A percentile compares a stretch with the other conserved stretches of the same genome.
Conservation (phyloP, 2,329 filamentous ascomycete genomes). For the Fusarium brevicatenulatum region DNA sequence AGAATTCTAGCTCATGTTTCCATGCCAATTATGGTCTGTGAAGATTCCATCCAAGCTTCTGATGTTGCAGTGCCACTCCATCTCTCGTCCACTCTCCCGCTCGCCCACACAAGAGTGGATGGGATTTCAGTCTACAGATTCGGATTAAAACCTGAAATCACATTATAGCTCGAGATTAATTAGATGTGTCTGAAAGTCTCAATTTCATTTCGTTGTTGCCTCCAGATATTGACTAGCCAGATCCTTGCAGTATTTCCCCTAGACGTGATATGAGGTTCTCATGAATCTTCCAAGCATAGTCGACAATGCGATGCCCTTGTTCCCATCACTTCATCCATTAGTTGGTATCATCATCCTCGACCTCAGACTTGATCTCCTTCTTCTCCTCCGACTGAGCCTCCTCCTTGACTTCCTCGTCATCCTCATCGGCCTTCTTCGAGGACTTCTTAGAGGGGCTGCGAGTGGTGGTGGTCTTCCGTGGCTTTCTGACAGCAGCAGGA, state of each 20-base stretch:
- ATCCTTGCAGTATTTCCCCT: neutral
- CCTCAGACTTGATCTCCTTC: slow-evolving; percentile 19
- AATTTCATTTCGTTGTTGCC: neutral
- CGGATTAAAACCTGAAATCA: neutral
- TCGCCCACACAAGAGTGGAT: neutral
- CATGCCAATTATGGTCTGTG: neutral
- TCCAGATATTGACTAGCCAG: slow-evolving; percentile 5
- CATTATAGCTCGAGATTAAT: neutral
- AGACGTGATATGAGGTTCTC: neutral
- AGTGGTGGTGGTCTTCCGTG: slow-evolving; percentile 48
- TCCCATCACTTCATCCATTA: neutral
- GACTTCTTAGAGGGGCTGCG: slow-evolving; percentile 47
- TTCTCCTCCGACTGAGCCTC: slow-evolving; percentile 21
- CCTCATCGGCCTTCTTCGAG: slow-evolving; percentile 44
- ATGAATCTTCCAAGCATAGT: neutral
- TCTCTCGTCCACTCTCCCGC: neutral
- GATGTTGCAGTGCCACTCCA: neutral
- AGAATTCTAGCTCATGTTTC: accelerated
- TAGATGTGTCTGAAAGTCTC: neutral
- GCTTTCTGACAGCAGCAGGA: slow-evolving; percentile 38
- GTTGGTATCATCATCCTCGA: neutral
- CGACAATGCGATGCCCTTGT: neutral
- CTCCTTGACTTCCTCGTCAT: slow-evolving; percentile 39
- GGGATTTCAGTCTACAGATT: neutral
- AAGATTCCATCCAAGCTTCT: neutral